A percentile compares a stretch with the other conserved stretches of the same genome.
These are phyloP conservation scores for Nicotiana tomentosiformis DNA, from an alignment of 257 asterid species.

Conservation along the genomic window DNA sequence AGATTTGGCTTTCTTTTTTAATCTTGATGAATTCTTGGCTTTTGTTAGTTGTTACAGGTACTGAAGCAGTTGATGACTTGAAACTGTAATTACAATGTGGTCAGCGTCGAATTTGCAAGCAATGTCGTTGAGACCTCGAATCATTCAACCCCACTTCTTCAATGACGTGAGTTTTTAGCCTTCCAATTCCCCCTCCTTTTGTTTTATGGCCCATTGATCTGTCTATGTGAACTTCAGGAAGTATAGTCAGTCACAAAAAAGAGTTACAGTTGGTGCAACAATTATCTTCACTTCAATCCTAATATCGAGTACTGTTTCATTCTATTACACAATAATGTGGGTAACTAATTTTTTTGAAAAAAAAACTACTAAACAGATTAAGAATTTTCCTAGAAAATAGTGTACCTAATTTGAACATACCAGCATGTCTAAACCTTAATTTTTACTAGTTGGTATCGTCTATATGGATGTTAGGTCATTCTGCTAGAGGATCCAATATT, in stretches of 20 bases:
- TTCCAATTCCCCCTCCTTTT: background rate
- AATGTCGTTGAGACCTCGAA: slow-evolving; percentile 24
- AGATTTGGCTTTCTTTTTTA: background rate
- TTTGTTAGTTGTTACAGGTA: background rate
- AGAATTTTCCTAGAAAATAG: background rate
- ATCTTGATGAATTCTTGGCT: background rate
- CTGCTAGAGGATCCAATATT: too few species aligned
- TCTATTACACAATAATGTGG: too few species aligned
- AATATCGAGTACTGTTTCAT: too few species aligned
- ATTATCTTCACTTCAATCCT: too few species aligned
- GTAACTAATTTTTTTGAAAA: too few species aligned
- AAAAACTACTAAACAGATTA: background rate
- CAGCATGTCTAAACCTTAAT: background rate
- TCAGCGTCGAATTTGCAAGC: slow-evolving; percentile 32
- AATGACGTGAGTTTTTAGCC: slow-evolving; percentile 21
- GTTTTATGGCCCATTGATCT: background rate
- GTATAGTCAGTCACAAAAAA: background rate
- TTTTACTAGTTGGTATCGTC: background rate
- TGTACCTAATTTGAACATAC: background rate
- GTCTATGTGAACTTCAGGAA: background rate
- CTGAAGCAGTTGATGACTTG: slow-evolving; percentile 26
- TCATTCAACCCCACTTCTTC: slow-evolving; percentile 30
- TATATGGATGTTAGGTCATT: background rate
- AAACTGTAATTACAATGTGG: slow-evolving; percentile 31
- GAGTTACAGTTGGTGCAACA: background rate